These are phyloP conservation scores for Candida krabiensis DNA, from an alignment of 805 yeast genomes.

Conservation along the genomic window DNA sequence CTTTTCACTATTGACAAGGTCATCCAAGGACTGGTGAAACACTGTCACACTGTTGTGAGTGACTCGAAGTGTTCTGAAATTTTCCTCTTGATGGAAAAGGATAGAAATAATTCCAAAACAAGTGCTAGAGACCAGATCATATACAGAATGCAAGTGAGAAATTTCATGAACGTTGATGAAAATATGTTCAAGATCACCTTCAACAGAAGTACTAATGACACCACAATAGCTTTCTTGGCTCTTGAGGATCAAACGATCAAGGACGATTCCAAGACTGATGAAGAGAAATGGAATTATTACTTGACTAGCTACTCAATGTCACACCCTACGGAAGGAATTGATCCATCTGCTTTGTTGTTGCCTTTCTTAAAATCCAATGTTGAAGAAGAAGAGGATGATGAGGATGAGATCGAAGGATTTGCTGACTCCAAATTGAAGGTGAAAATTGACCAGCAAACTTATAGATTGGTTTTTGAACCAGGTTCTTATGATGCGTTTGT, in stretches of 20 bases:
- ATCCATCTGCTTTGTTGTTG: conserved; percentile 68
- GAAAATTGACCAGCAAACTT: conserved; percentile 74
- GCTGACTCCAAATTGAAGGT: conserved; percentile 73
- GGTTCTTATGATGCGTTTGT: conserved; percentile 78
- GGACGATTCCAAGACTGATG: conserved; percentile 58
- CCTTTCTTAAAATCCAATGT: conserved; percentile 72
- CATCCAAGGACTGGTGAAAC: conserved; percentile 78
- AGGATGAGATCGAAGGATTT: conserved; percentile 53
- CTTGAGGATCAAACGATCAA: conserved; percentile 85
- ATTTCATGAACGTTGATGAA: conserved; percentile 77
- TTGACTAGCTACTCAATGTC: conserved; percentile 91
- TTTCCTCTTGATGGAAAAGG: conserved; percentile 77
- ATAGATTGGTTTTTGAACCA: conserved; percentile 77
- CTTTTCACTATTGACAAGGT: conserved; percentile 92
- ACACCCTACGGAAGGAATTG: conserved; percentile 95
- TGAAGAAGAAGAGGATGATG: conserved; percentile 46
- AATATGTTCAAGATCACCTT: conserved; percentile 87
- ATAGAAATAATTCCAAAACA: conserved; percentile 61
- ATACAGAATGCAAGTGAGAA: conserved; percentile 84
- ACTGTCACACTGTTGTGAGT: conserved; percentile 78
- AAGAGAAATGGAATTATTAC: conserved; percentile 90
- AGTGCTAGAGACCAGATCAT: conserved; percentile 85
- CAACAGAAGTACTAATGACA: conserved; percentile 50
- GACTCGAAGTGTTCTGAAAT: conserved; percentile 82
- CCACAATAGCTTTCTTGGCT: conserved; percentile 79